Evolutionary conservation across 768 basidiomycete genomes (phyloP).

Genomic region (Lentinula guzmanii): DNA sequence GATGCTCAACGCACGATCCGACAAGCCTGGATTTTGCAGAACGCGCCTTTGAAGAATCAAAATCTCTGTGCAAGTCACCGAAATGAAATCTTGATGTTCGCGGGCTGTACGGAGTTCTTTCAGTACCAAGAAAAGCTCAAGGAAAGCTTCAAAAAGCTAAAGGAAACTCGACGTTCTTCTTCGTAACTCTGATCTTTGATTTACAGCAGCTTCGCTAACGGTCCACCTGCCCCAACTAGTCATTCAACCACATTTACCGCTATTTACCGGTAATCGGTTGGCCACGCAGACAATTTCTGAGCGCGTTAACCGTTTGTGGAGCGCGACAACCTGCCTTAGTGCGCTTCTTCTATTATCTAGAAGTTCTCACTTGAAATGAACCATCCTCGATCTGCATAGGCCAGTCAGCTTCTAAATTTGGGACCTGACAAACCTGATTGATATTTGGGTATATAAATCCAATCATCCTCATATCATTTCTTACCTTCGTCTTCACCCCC

Average conservation of each 20-base stretch:
- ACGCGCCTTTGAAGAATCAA: not conserved
- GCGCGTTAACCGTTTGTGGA: slow-evolving; percentile 3
- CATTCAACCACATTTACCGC: not conserved
- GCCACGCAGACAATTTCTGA: not conserved
- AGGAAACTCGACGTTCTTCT: not conserved
- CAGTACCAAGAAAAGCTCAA: not conserved
- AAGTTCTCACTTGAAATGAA: not conserved
- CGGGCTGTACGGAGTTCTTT: not conserved
- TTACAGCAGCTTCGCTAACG: slow-evolving; percentile 1
- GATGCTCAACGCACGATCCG: not conserved
- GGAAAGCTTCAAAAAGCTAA: not conserved
- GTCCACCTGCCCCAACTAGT: not conserved
- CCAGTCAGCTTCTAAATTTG: not conserved
- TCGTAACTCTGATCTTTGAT: not conserved
- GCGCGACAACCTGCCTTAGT: not conserved
- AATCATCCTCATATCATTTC: not conserved
- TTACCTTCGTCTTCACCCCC: not conserved
- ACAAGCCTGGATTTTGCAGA: not conserved
- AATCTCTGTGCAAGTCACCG: not conserved
- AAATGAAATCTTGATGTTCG: not conserved
- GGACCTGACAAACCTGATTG: not conserved
- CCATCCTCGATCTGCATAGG: not conserved
- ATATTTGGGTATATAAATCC: not conserved
- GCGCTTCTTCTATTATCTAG: not conserved
- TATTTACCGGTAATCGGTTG: not conserved